Base-by-base conservation (phyloP, 2,329 filamentous ascomycete genomes). In the Fusarium burgessii region DNA sequence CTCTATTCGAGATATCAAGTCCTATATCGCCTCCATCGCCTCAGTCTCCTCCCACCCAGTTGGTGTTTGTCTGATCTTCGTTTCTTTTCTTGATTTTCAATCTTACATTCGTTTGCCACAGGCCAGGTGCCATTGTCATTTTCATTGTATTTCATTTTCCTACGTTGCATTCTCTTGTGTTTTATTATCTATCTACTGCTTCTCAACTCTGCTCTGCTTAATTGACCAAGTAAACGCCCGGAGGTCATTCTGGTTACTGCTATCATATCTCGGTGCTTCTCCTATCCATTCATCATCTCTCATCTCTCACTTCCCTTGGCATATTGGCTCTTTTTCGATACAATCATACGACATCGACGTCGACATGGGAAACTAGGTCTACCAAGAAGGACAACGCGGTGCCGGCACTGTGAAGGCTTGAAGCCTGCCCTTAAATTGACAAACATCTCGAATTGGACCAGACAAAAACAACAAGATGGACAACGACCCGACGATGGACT, bases 391-490 rank as follows among this genome's bases (percentile, higher is more conserved):
- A 72, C 20, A 70, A 70, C 73, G 70, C 73, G 64, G 74, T 76
- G 73, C 74, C 62, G 74, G 74, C 74, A 76, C 74, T 74, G 72
- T 71, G 49, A 58, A 52, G 73, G 72, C 75, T 68, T 52, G 50
- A 65, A 58, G 71, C 74, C 74, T 71, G 54, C 42, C 20, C 47
- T 63, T 65, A 54, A 58, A 50, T 62, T 41, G 36, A 58, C 54
- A 52, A 63, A 60, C 40, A 55, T 29, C 60, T 35, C 58, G 29
- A 63, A 52, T 45, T 60, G 62, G 65, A 66, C 41, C 55, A 63
- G 25, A 41, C 46, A 51, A 38, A 66, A 54, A 23, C 49, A 40
- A 54, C 23, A 69, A 60, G 20, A 68, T 62, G 33, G 60, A 59
- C 29, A 65, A 62, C 40, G 46, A 71, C 35, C 69, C 56, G 15